These are phyloP conservation scores for Medicago ruthenica DNA, from an alignment of 306 rosid genomes.

Conservation along the genomic window DNA sequence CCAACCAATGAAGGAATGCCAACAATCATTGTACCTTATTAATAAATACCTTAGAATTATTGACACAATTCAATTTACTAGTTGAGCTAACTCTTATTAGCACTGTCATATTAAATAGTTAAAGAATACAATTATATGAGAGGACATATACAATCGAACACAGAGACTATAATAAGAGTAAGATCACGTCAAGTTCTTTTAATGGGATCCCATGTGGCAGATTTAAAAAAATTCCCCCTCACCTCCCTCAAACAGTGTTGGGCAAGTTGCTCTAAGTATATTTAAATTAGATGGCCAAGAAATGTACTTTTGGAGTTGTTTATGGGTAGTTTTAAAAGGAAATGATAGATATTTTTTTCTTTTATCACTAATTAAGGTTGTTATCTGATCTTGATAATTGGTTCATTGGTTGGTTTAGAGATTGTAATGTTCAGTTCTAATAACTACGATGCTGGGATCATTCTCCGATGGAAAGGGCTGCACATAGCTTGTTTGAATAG, in stretches of 20 bases:
- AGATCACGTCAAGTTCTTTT: background rate
- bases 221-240: background rate
- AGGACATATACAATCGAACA: background rate
- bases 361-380: slow-evolving; percentile 24
- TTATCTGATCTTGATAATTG: background rate
- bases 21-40: background rate
- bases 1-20: slow-evolving; percentile 6
- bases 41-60: background rate
- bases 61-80: slow-evolving; percentile 12
- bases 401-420: slow-evolving; percentile 7
- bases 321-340: background rate
- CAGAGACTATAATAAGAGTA: background rate
- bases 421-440: slow-evolving; percentile 2
- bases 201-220: slow-evolving; percentile 21
- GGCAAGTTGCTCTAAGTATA: slow-evolving; percentile 23
- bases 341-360: background rate
- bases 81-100: slow-evolving; percentile 12
- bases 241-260: background rate
- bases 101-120: slow-evolving; percentile 1
- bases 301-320: slow-evolving; percentile 9
- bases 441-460: background rate
- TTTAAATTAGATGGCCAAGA: slow-evolving; percentile 7
- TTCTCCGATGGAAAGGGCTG: slow-evolving; percentile 10
- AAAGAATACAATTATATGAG: background rate
- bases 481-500: slow-evolving; percentile 8